A percentile compares a stretch with the other conserved stretches of the same genome.
Conservation (phyloP, 148 eudicot species). For the Fallopia convolvulus region DNA sequence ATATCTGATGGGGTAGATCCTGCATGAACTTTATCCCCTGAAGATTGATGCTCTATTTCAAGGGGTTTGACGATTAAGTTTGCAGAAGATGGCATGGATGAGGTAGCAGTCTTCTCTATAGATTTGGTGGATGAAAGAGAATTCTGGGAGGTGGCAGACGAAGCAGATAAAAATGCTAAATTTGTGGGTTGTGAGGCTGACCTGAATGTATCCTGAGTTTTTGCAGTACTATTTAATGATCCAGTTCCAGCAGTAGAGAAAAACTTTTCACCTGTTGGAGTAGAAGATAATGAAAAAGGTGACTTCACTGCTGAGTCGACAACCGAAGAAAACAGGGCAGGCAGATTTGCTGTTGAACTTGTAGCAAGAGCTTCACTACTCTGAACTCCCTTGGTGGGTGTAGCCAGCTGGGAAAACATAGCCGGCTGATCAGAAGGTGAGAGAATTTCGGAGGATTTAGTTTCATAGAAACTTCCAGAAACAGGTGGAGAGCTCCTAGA, state of each 20-base stretch:
- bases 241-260: slow-evolving; percentile 13
- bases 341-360: slow-evolving; percentile 19
- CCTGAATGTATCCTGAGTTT: background rate
- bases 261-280: slow-evolving; percentile 24
- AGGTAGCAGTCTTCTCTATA: background rate
- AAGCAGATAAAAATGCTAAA: slow-evolving; percentile 23
- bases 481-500: slow-evolving; percentile 21
- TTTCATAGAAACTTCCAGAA: slow-evolving; percentile 20
- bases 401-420: slow-evolving; percentile 17
- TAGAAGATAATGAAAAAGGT: slow-evolving; percentile 20
- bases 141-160: slow-evolving; percentile 19
- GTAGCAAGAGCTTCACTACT: slow-evolving; percentile 15
- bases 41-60: slow-evolving; percentile 15
- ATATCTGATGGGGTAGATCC: slow-evolving; percentile 10
- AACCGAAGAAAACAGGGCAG: slow-evolving; percentile 20
- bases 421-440: slow-evolving; percentile 17
- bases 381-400: slow-evolving; percentile 21
- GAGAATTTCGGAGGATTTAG: slow-evolving; percentile 17
- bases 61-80: background rate
- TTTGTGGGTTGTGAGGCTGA: slow-evolving; percentile 19
- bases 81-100: background rate
- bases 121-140: slow-evolving; percentile 12
- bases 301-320: slow-evolving; percentile 16
- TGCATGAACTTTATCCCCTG: slow-evolving; percentile 21
- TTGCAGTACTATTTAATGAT: slow-evolving; percentile 7